These are phyloP conservation scores for Mycena indigotica DNA, from an alignment of 768 basidiomycete genomes.

Conservation along the genomic window DNA sequence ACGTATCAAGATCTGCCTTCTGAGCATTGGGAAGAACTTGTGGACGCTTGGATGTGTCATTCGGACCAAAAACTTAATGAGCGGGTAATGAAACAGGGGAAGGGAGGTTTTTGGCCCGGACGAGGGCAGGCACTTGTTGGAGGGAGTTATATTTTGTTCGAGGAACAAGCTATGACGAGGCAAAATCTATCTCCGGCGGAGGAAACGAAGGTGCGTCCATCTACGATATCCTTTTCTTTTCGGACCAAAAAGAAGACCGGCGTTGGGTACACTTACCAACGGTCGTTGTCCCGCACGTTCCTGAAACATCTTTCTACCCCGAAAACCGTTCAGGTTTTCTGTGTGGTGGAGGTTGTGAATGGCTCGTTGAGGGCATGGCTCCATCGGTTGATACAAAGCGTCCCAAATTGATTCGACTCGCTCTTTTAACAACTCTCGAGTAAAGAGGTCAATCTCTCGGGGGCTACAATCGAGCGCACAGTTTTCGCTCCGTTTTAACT, in stretches of 20 bases:
- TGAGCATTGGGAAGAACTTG: constrained; percentile 96
- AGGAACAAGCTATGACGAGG: constrained; percentile 55
- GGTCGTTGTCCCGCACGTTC: constrained; percentile 43
- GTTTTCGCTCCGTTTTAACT: constrained; percentile 27
- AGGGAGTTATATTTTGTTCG: constrained; percentile 85
- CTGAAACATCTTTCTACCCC: constrained; percentile 13
- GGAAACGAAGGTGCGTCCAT: constrained; percentile 56
- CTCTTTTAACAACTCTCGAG: constrained; percentile 87
- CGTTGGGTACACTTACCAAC: constrained; percentile 70
- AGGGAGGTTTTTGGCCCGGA: constrained; percentile 79
- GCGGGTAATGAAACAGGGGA: constrained; percentile 57
- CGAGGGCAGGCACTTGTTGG: constrained; percentile 79
- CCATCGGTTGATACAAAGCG: constrained; percentile 92
- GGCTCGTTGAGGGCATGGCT: constrained; percentile 35
- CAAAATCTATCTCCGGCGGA: constrained; percentile 53
- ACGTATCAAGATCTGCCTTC: constrained; percentile 87
- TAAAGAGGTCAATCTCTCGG: constrained; percentile 66
- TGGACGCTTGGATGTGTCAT: constrained; percentile 99
- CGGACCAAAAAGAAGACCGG: constrained; percentile 93
- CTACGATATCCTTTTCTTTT: constrained; percentile 11
- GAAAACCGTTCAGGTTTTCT: constrained; percentile 68
- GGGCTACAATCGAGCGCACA: constrained; percentile 94
- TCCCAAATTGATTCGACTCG: constrained; percentile 72
- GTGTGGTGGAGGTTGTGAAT: constrained; percentile 22
- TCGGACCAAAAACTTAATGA: constrained; percentile 82